phyloP scores from a whole-genome alignment of 164 flowering plant genomes.

The Houttuynia cordata region DNA sequence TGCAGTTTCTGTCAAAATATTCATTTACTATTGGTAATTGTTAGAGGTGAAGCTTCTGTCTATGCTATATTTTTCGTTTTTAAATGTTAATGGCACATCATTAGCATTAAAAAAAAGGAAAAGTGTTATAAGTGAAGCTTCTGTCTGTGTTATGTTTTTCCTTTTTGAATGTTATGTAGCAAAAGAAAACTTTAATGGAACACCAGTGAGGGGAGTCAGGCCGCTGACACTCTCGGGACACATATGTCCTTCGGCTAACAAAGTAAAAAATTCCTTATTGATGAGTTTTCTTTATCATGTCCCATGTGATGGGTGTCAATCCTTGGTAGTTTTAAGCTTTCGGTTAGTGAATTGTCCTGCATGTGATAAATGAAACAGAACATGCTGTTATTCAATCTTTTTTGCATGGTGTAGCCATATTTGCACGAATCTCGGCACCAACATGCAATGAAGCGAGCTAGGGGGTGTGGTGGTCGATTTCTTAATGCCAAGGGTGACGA shows the following conservation, averaged over 20 bases:
- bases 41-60: no score
- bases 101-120: no score
- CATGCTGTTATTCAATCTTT: not conserved
- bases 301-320: no score
- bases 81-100: no score
- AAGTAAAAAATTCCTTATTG: no score
- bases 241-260: no score
- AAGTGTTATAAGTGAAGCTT: not conserved
- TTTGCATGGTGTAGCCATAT: slow-evolving; percentile 39
- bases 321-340: no score
- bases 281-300: no score
- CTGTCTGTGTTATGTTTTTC: not conserved
- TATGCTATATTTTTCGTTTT: no score
- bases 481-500: slow-evolving; percentile 43
- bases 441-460: slow-evolving; percentile 65
- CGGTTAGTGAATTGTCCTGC: not conserved
- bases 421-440: slow-evolving; percentile 62
- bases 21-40: no score
- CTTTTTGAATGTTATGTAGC: not conserved
- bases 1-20: no score
- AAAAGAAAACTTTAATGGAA: not conserved
- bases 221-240: no score
- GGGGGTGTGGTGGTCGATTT: slow-evolving; percentile 70
- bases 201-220: not conserved
- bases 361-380: not conserved